phyloP scores from a whole-genome alignment of 2,329 filamentous ascomycete species.

The Pseudogymnoascus sp. region DNA sequence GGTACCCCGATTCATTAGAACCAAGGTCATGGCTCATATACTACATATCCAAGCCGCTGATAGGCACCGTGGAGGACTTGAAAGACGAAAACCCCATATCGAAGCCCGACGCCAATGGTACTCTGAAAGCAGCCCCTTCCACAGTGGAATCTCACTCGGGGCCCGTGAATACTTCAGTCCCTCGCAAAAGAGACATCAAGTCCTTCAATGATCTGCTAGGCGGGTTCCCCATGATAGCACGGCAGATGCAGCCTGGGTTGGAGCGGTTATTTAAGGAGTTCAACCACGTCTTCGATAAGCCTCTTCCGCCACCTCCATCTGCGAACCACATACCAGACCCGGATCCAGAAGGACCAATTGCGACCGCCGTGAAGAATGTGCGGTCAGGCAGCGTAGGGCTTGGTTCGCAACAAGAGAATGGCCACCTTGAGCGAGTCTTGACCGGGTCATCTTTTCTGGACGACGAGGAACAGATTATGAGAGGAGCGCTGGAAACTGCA shows the following conservation, averaged over 20 bases:
- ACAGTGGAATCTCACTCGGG: constrained; percentile 3
- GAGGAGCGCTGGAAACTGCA: constrained; percentile 80
- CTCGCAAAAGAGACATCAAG: constrained; percentile 82
- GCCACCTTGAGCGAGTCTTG: constrained; percentile 20
- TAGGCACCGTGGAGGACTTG: constrained; percentile 70
- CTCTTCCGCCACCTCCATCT: constrained; percentile 67
- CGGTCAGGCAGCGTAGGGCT: constrained; percentile 41
- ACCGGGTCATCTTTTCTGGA: constrained; percentile 52
- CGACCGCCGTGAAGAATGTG: constrained; percentile 46
- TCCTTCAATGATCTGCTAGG: constrained; percentile 84
- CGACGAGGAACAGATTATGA: constrained; percentile 87
- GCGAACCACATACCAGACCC: constrained; percentile 53
- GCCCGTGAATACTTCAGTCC: constrained; percentile 31
- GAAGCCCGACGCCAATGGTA: constrained; percentile 9
- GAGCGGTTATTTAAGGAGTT: constrained; percentile 90
- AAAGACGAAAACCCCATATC: constrained; percentile 23
- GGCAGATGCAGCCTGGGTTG: constrained; percentile 89
- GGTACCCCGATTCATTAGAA: constrained; percentile 83
- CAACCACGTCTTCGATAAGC: constrained; percentile 66
- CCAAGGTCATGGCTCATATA: constrained; percentile 93
- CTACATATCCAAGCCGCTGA: constrained; percentile 83
- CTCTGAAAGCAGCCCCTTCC: constrained; percentile 14
- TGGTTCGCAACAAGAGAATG: constrained; percentile 23
- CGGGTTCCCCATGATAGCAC: constrained; percentile 89
- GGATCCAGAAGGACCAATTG: constrained; percentile 47